These are phyloP conservation scores for Lotmaria passim DNA, from an alignment of 208 protist species.

Conservation along the genomic window DNA sequence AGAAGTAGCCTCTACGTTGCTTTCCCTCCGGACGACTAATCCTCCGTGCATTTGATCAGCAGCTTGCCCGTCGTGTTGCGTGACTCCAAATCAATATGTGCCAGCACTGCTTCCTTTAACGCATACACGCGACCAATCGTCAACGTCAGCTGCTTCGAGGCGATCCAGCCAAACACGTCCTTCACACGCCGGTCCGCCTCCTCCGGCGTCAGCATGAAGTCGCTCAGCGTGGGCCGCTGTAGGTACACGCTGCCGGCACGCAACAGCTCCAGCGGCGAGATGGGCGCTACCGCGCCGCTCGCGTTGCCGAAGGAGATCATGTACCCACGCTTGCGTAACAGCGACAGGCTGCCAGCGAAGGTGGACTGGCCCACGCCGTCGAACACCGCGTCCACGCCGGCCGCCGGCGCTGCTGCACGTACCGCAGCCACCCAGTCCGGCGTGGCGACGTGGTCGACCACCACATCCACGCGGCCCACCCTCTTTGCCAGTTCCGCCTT, in stretches of 20 bases:
- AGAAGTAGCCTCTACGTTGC: no score
- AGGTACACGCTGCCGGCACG: slow-evolving; percentile 73
- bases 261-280: slow-evolving; percentile 67
- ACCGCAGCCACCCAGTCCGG: slow-evolving; percentile 68
- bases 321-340: slow-evolving; percentile 78
- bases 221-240: slow-evolving; percentile 74
- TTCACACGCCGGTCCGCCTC: slow-evolving; percentile 43
- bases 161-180: slow-evolving; percentile 76
- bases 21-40: no score
- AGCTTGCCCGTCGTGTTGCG: slow-evolving; percentile 67
- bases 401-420: slow-evolving; percentile 44
- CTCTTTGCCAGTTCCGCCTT: slow-evolving; percentile 67
- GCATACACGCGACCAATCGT: slow-evolving; percentile 51
- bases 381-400: slow-evolving; percentile 79
- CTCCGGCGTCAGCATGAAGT: slow-evolving; percentile 57
- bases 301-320: slow-evolving; percentile 93
- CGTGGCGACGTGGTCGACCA: slow-evolving; percentile 70
- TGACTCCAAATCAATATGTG: slow-evolving; percentile 58
- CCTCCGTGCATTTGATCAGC: slow-evolving; percentile 32
- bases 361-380: slow-evolving; percentile 90
- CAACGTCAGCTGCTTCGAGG: slow-evolving; percentile 50
- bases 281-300: slow-evolving; percentile 74
- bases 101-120: slow-evolving; percentile 50
- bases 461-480: slow-evolving; percentile 63
- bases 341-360: slow-evolving; percentile 69